phyloP scores from a whole-genome alignment of 345 rosid genomes.

The Citrus glauca region DNA sequence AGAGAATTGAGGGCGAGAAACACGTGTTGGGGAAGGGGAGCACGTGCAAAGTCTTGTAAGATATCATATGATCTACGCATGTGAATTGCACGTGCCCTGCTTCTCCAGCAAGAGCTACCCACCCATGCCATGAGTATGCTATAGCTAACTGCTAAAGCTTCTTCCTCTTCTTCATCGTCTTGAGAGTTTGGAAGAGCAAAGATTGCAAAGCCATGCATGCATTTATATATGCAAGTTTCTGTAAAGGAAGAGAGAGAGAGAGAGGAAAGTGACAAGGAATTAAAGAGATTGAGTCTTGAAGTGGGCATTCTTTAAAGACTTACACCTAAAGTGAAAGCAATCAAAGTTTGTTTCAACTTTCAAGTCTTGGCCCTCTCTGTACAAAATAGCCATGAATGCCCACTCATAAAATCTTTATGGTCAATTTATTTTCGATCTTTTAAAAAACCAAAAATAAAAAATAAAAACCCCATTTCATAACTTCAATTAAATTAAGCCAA shows the following conservation, averaged over 20 bases:
- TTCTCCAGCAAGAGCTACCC: constrained; percentile 93
- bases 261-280: neutral
- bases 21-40: constrained; percentile 96
- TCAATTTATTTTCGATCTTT: neutral
- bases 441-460: neutral
- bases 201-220: constrained; percentile 5
- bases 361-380: neutral
- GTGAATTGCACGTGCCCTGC: constrained; percentile 98
- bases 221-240: constrained; percentile 32
- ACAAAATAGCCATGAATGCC: neutral
- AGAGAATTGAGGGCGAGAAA: constrained; percentile 37
- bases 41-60: constrained; percentile 60
- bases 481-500: neutral
- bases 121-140: constrained; percentile 38
- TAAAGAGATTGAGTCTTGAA: constrained; percentile 58
- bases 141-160: neutral
- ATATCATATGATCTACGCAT: neutral
- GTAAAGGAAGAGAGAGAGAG: constrained; percentile 22
- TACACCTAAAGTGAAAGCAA: constrained; percentile 7
- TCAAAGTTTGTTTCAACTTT: neutral
- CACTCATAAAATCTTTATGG: neutral
- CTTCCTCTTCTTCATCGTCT: neutral
- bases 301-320: constrained; percentile 56
- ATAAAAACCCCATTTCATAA: neutral
- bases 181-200: neutral